Conservation (phyloP, 352 stramenopile genomes). For the Nothophytophthora sp. region DNA sequence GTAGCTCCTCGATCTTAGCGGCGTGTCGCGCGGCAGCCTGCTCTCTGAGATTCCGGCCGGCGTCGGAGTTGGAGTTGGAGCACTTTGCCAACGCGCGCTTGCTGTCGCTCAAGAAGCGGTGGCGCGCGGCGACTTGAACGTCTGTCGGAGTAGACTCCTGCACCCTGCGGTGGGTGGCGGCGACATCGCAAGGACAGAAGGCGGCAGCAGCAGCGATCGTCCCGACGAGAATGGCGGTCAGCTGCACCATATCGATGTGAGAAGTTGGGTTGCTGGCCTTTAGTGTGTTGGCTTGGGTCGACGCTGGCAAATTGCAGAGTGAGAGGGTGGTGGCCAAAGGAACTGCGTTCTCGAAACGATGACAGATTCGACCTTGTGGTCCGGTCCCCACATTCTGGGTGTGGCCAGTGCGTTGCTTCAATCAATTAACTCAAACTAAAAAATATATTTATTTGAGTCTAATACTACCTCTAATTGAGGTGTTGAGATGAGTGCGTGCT, state of each 20-base stretch:
- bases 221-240: too few species aligned
- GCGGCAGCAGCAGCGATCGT: background rate
- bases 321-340: too few species aligned
- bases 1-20: conserved; percentile 1
- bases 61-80: background rate
- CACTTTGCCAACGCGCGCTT: background rate
- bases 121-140: background rate
- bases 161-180: background rate
- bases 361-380: too few species aligned
- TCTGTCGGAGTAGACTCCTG: background rate
- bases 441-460: too few species aligned
- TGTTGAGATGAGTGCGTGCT: too few species aligned
- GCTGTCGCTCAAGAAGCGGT: background rate
- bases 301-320: background rate
- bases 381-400: too few species aligned
- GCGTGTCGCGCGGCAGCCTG: background rate
- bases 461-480: too few species aligned
- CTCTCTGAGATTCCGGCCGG: background rate
- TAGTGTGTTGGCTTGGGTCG: background rate
- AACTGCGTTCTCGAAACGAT: too few species aligned
- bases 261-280: background rate
- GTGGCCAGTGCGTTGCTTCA: too few species aligned
- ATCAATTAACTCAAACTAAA: too few species aligned
- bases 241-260: background rate
- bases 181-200: background rate